Evolutionary conservation across 257 asterid species (phyloP), one percentile per base, ranked within the genome.

Genomic region (Ligustrum vulgare): DNA sequence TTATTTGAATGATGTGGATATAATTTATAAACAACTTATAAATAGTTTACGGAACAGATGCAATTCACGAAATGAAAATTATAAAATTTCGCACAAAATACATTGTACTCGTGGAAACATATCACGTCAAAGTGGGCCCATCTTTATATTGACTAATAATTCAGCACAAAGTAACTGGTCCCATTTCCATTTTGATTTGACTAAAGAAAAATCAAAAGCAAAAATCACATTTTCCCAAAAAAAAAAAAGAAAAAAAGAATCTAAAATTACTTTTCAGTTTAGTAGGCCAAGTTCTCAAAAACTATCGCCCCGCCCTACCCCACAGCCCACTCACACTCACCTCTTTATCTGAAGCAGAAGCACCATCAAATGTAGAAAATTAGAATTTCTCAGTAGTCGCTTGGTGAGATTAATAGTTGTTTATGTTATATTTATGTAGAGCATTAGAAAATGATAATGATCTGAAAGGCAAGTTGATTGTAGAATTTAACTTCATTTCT

Each of bases 181-280:
- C 66, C 66, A 60, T 22, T 23, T 23, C 16, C 23, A 47, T 34
- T 39, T 43, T 63, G 83, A 82, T 69, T 79, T 72, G 83, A 79
- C 83, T 64, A 70, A 54, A 22, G 75, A 74, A 79, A 65, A 73
- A 79, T 63, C 78, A 82, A 76, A 76, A 72, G 86, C 86, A n/a
- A n/a, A n/a, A n/a, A n/a, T n/a, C n/a, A n/a, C n/a, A n/a, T n/a
- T n/a, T n/a, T n/a, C n/a, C n/a, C n/a, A n/a, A n/a, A n/a, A n/a
- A n/a, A n/a, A n/a, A n/a, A n/a, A n/a, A n/a, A n/a, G n/a, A n/a
- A n/a, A n/a, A n/a, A n/a, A n/a, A n/a, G n/a, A n/a, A n/a, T n/a
- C n/a, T 71, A 60, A 22, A 22, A n/a, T 60, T 35, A 79, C 75
- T 43, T 43, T 43, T 43, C 18, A 12, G 16, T 43, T 12, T 3